phyloP scores from a whole-genome alignment of 73 alveolate genomes.

The Paramecium octaurelia region DNA sequence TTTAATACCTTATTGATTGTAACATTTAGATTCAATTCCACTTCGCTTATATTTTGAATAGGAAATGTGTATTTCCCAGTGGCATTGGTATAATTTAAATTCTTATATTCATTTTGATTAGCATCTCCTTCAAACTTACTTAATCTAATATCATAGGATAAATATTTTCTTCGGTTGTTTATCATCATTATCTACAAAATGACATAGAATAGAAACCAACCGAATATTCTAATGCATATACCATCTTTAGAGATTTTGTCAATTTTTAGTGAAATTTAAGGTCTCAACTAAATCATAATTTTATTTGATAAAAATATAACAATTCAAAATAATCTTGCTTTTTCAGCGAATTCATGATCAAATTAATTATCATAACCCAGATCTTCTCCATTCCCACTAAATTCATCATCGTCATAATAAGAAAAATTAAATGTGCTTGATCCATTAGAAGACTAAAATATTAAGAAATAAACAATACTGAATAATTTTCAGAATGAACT shows the following conservation, averaged over 20 bases:
- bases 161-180: neutral
- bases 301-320: neutral
- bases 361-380: neutral
- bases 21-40: neutral
- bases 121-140: neutral
- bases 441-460: constrained; percentile 10
- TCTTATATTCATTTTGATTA: neutral
- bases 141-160: neutral
- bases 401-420: neutral
- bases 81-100: neutral
- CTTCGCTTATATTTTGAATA: neutral
- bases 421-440: constrained; percentile 19
- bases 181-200: neutral
- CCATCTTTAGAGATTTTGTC: constrained; percentile 13
- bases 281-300: constrained; percentile 15
- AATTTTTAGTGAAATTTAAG: neutral
- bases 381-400: neutral
- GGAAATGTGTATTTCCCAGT: neutral
- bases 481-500: constrained; percentile 29
- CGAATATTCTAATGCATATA: neutral
- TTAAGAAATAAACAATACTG: neutral
- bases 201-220: neutral
- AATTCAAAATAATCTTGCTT: neutral
- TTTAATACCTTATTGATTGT: neutral
- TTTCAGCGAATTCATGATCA: neutral